Evolutionary conservation across 352 stramenopile genomes (phyloP).

Genomic region (Lagenidium giganteum): DNA sequence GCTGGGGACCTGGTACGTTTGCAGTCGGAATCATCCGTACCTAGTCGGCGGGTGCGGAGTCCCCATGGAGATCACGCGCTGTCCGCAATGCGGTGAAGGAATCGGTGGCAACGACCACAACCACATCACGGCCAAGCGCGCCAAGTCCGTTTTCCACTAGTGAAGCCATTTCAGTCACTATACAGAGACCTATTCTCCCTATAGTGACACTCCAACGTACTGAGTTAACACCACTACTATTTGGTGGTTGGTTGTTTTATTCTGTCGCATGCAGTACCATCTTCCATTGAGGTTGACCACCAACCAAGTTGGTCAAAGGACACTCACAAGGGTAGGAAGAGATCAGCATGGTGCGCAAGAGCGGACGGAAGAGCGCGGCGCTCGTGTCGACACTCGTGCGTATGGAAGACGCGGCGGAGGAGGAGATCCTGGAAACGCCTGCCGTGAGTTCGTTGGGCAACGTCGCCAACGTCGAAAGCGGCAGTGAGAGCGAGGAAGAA

Average conservation of each 20-base stretch:
- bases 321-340: not conserved
- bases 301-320: slow-evolving; percentile 5
- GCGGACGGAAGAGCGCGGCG: slow-evolving; percentile 12
- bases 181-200: not conserved
- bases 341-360: slow-evolving; percentile 18
- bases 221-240: slow-evolving; percentile 5
- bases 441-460: slow-evolving; percentile 49
- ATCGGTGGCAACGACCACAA: slow-evolving; percentile 22
- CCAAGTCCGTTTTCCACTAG: slow-evolving; percentile 12
- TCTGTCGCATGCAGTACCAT: slow-evolving; percentile 8
- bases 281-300: not conserved
- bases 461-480: slow-evolving; percentile 19
- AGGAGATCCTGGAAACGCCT: slow-evolving; percentile 82
- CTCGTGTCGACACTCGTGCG: slow-evolving; percentile 60
- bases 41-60: slow-evolving; percentile 25
- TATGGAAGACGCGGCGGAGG: slow-evolving; percentile 64
- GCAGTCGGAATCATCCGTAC: slow-evolving; percentile 22
- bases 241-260: not conserved
- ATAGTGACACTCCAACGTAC: slow-evolving; percentile 1
- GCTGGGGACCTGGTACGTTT: slow-evolving; percentile 23
- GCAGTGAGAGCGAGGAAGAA: slow-evolving; percentile 39
- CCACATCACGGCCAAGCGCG: not conserved
- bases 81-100: slow-evolving; percentile 16
- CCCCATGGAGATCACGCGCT: slow-evolving; percentile 12
- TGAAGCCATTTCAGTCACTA: slow-evolving; percentile 1